Percentiles rank a stretch among this genome's conserved stretches.
Conservation (phyloP, 2,329 filamentous ascomycete species). For the Phyllosticta ampelicida region DNA sequence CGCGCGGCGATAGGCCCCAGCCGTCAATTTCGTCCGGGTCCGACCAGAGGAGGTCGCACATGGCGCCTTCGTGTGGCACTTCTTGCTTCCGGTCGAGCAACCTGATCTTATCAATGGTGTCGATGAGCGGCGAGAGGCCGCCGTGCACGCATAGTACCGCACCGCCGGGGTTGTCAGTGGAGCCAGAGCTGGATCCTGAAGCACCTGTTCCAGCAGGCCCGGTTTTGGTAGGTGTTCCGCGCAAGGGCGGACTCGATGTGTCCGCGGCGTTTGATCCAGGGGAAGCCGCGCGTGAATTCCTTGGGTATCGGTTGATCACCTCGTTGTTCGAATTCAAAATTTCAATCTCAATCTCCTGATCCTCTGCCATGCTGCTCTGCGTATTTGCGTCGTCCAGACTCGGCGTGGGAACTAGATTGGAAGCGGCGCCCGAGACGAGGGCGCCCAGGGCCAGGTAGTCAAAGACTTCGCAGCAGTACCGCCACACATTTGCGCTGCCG, state of each 20-base stretch:
- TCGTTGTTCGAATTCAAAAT: constrained; percentile 77
- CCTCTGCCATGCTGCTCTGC: constrained; percentile 34
- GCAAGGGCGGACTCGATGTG: constrained; percentile 29
- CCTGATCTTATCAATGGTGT: constrained; percentile 90
- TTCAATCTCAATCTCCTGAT: constrained; percentile 78
- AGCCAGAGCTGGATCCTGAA: constrained; percentile 53
- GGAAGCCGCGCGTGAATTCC: constrained; percentile 20
- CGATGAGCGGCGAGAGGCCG: constrained; percentile 80
- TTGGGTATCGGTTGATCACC: constrained; percentile 61
- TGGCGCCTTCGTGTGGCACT: constrained; percentile 94
- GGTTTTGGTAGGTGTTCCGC: constrained; percentile 22
- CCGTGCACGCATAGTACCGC: constrained; percentile 94
- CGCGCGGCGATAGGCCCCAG: constrained; percentile 88
- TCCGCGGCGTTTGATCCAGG: neutral
- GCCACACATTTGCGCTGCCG: constrained; percentile 92
- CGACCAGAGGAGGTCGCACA: constrained; percentile 98
- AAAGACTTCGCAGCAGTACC: constrained; percentile 92
- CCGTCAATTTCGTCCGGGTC: constrained; percentile 97
- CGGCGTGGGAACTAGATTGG: constrained; percentile 51
- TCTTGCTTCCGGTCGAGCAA: constrained; percentile 94
- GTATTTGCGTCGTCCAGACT: constrained; percentile 43
- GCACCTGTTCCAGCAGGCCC: constrained; percentile 74
- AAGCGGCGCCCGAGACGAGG: constrained; percentile 74
- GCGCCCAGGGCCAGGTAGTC: constrained; percentile 90
- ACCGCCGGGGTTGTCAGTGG: constrained; percentile 53